Evolutionary conservation across 208 protist species (phyloP).

Genomic region (Trypanosoma congolense): DNA sequence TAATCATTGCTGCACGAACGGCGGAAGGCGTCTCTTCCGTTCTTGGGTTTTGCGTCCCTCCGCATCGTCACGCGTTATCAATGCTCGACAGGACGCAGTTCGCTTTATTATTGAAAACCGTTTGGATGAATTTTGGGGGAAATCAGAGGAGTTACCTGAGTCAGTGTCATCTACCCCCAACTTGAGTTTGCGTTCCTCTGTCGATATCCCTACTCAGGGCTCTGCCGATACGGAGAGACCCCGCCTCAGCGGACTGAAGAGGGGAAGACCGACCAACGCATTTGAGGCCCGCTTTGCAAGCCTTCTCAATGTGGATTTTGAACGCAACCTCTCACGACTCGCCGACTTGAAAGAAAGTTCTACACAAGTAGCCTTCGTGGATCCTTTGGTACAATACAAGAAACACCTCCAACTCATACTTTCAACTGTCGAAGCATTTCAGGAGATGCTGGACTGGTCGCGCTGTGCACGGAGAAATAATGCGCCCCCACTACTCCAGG

Average conservation of each 20-base stretch:
- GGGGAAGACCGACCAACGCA: constrained; percentile 4
- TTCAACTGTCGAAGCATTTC: constrained; percentile 50
- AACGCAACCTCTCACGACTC: constrained; percentile 75
- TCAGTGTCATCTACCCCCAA: background rate
- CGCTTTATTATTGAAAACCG: constrained; percentile 45
- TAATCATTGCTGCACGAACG: constrained; percentile 71
- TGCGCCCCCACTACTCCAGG: constrained; percentile 44
- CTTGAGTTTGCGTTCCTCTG: background rate
- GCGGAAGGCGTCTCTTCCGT: constrained; percentile 74
- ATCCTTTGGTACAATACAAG: constrained; percentile 79
- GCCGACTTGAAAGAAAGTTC: constrained; percentile 53
- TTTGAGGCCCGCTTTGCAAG: constrained; percentile 24
- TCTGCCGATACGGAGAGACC: background rate
- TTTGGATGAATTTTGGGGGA: constrained; percentile 20
- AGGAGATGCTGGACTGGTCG: constrained; percentile 61
- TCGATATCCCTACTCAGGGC: background rate
- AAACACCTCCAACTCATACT: constrained; percentile 79
- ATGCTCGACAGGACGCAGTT: constrained; percentile 48
- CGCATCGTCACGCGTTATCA: constrained; percentile 47
- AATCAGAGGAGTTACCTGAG: constrained; percentile 6
- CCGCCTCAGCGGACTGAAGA: constrained; percentile 2
- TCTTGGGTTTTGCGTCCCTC: constrained; percentile 81
- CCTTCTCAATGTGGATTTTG: constrained; percentile 59
- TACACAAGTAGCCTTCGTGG: constrained; percentile 70
- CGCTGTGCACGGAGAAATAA: constrained; percentile 22